Conservation (phyloP, 441 rosid species). For the Bruguiera hainesii region DNA sequence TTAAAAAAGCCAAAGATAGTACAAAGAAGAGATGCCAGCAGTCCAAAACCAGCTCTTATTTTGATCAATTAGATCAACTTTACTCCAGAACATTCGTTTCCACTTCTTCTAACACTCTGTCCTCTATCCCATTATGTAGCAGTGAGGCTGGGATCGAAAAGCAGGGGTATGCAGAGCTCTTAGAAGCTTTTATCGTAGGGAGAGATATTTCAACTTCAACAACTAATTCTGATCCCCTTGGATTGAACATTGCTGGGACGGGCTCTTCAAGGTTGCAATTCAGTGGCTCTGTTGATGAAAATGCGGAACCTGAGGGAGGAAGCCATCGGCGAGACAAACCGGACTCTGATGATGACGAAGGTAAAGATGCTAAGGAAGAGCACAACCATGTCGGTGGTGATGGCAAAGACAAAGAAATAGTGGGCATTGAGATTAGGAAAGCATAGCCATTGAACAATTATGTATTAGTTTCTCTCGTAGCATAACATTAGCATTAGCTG, state of each 20-base stretch:
- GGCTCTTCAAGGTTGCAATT: conserved; percentile 17
- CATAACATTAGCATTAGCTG: no score
- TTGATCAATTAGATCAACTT: conserved; percentile 39
- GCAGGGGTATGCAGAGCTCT: conserved; percentile 28
- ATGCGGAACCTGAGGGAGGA: conserved; percentile 10
- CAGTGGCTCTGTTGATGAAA: conserved; percentile 8
- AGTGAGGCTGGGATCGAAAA: conserved; percentile 5
- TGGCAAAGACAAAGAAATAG: conserved; percentile 3
- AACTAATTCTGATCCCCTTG: neutral
- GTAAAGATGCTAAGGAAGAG: conserved; percentile 1
- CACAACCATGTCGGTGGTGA: conserved; percentile 5
- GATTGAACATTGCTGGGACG: conserved; percentile 19
- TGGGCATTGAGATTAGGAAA: no score
- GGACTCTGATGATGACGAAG: conserved; percentile 14
- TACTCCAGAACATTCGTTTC: conserved; percentile 24
- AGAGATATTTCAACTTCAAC: conserved; percentile 13
- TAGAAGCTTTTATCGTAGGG: conserved; percentile 21
- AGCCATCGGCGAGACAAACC: conserved; percentile 15
- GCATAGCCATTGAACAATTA: no score
- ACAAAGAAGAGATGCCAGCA: conserved; percentile 24
- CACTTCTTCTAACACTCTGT: conserved; percentile 4
- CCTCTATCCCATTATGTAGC: conserved; percentile 5
- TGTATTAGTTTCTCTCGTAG: no score
- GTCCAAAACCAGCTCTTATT: conserved; percentile 40
- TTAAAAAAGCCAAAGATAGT: conserved; percentile 34